phyloP scores from a whole-genome alignment of 495 filamentous ascomycete species.

The Aspergillus steynii region DNA sequence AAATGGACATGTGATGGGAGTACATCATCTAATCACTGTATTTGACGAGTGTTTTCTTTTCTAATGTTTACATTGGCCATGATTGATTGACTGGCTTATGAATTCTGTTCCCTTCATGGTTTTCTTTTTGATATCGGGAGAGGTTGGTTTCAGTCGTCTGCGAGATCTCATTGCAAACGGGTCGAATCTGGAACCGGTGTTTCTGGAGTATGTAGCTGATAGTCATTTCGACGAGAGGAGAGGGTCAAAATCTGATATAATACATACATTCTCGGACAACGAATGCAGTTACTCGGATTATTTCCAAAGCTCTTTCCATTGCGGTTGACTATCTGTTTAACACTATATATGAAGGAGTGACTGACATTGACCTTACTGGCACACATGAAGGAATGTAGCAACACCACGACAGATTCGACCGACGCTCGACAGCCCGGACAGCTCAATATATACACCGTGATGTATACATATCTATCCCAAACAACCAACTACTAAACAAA shows the following conservation, averaged over 20 bases:
- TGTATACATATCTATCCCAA: too few species aligned
- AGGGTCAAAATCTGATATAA: neutral
- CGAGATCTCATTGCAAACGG: slow-evolving; percentile 4
- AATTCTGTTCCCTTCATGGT: neutral
- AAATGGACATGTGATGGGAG: slow-evolving; percentile 50
- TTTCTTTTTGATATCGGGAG: neutral
- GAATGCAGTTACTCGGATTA: too few species aligned
- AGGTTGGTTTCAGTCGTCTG: neutral
- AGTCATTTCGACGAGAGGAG: neutral
- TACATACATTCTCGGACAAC: neutral
- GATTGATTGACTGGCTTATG: slow-evolving; percentile 1
- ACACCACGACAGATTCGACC: neutral
- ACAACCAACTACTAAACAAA: too few species aligned
- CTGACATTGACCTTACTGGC: neutral
- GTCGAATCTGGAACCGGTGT: slow-evolving; percentile 15
- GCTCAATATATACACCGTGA: too few species aligned
- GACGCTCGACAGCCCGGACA: too few species aligned
- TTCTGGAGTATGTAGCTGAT: slow-evolving; percentile 12
- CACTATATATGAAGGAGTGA: neutral
- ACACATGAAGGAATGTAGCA: neutral
- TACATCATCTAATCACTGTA: slow-evolving; percentile 11
- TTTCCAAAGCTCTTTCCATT: neutral
- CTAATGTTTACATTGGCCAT: slow-evolving; percentile 14
- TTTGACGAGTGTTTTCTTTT: slow-evolving; percentile 4
- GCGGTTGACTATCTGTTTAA: neutral